A percentile compares a stretch with the other conserved stretches of the same genome.
These are phyloP conservation scores for Citrullus mucosospermus DNA, from an alignment of 306 rosid species.

Conservation along the genomic window DNA sequence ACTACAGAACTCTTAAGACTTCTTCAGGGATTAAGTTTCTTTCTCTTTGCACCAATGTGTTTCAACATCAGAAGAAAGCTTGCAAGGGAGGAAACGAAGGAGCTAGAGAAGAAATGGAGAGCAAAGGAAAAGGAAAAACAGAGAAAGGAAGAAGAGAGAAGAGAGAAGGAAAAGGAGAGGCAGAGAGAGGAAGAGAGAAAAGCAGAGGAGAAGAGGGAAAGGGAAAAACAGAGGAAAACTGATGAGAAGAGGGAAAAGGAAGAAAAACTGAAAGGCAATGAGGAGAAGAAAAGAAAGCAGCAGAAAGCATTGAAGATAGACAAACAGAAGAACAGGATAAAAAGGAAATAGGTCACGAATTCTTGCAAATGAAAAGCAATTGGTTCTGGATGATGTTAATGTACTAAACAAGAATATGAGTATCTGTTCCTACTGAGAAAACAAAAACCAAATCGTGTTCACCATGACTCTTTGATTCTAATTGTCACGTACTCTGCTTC, in stretches of 20 bases:
- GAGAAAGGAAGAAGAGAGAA: background rate
- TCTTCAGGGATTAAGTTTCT: background rate
- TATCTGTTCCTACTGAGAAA: background rate
- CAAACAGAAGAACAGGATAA: conserved; percentile 17
- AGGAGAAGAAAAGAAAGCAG: background rate
- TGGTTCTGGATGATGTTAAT: background rate
- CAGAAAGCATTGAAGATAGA: conserved; percentile 10
- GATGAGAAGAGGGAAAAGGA: conserved; percentile 13
- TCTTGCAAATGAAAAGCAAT: background rate
- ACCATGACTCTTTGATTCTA: background rate
- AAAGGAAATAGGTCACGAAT: background rate
- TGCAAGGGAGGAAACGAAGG: conserved; percentile 28
- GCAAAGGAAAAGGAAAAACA: conserved; percentile 17
- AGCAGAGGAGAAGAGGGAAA: background rate
- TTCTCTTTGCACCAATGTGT: conserved; percentile 19
- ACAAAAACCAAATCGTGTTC: background rate
- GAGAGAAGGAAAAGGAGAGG: conserved; percentile 8
- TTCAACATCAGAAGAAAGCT: conserved; percentile 28
- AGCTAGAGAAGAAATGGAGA: conserved; percentile 25
- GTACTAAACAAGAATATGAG: background rate
- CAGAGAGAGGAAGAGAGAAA: conserved; percentile 6
- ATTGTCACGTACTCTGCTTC: background rate
- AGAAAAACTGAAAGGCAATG: background rate
- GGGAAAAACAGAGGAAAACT: background rate
- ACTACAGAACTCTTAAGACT: background rate